Evolutionary conservation across 352 stramenopile genomes (phyloP), one percentile per base, ranked within the genome.

Genomic region (Blastocystis sp.): DNA sequence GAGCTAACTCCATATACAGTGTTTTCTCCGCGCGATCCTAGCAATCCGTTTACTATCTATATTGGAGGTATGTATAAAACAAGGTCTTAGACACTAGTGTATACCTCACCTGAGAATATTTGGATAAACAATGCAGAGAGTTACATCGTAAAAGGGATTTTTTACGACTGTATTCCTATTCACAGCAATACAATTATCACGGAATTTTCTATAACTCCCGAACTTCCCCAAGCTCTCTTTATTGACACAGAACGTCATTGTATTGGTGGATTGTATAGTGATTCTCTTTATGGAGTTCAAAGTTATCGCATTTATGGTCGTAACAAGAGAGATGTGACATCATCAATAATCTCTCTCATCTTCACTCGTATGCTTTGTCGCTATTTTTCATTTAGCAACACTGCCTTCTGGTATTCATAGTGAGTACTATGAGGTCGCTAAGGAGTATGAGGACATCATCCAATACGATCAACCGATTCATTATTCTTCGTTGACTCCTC

Each of bases 81-180:
- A 9, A n/a, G 37, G 15, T 54, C n/a, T 54, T 66, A 43, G 23
- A 37, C 15, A 29, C 8, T 84, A 84, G 73, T 84, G 2, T 84
- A 68, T 53, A 2, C 54, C 34, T 20, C 41, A 20, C 73, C 73
- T 20, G 5, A 29, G 13, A 41, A 43, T 4, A 50, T 84, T 15
- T 66, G 13, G 3, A 18, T 84, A 3, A n/a, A 43, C 29, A 68
- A 47, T 5, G 55, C 64, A 18, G 53, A 69, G 0, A 20, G 43
- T 0, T 50, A 69, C 34, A 11, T 84, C 0, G 39, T 13, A 13
- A 84, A 69, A 29, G 53, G 68, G 20, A 7, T 84, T 5, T 84
- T 84, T 64, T 50, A 53, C 26, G 50, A 68, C 73, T 84, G 73
- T 43, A 66, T 84, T 66, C 73, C 29, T 5, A 64, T 84, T 29